Evolutionary conservation across 176 grass and related monocot genomes (phyloP).

Genomic region (Triticum monococcum): DNA sequence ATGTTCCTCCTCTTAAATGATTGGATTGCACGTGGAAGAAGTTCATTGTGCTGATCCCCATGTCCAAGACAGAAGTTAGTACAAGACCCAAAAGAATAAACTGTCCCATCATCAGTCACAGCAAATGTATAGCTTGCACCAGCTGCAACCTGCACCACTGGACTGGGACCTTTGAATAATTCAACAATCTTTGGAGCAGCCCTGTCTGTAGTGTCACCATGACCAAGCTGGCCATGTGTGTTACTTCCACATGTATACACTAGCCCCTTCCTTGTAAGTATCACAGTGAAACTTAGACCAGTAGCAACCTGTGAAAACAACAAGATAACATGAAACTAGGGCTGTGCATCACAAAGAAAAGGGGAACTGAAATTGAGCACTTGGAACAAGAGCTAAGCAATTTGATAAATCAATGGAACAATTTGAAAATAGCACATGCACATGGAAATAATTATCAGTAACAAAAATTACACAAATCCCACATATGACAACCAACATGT

Average conservation of each 20-base stretch:
- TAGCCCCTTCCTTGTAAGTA: conserved; percentile 69
- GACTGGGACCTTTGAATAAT: conserved; percentile 51
- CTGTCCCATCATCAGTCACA: conserved; percentile 80
- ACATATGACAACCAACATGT: not conserved
- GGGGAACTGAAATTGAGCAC: not conserved
- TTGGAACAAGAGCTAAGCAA: not conserved
- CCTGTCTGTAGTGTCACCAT: conserved; percentile 79
- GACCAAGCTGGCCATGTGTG: conserved; percentile 94
- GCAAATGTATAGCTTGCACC: conserved; percentile 92
- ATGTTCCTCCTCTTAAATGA: conserved; percentile 83
- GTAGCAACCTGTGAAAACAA: conserved; percentile 66
- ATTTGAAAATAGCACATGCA: not conserved
- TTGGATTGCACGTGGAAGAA: conserved; percentile 81
- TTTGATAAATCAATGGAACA: not conserved
- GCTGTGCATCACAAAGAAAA: conserved; percentile 8
- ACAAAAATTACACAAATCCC: not conserved
- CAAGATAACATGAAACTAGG: conserved; percentile 3
- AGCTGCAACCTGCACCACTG: conserved; percentile 86
- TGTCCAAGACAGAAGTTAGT: conserved; percentile 95
- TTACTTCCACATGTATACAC: conserved; percentile 95
- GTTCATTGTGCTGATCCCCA: conserved; percentile 87
- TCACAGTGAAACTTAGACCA: conserved; percentile 87
- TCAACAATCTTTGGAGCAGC: conserved; percentile 65
- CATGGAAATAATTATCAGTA: not conserved
- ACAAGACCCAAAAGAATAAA: conserved; percentile 94